Evolutionary conservation across 2,329 filamentous ascomycete genomes (phyloP), one percentile per base, ranked within the genome.

Genomic region (Fusarium gaditjirri): DNA sequence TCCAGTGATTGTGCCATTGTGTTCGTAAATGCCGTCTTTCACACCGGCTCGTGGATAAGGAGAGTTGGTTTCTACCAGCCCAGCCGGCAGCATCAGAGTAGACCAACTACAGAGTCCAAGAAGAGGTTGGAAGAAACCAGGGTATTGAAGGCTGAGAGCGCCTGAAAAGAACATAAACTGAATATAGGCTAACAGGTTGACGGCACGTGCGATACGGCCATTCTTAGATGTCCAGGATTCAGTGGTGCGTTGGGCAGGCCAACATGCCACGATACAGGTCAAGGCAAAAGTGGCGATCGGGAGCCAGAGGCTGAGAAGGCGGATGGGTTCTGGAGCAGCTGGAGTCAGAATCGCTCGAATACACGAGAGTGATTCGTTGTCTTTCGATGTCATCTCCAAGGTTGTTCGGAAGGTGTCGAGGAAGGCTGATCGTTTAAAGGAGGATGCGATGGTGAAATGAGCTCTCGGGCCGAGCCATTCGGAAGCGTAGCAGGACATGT

Each of bases 111-210:
- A 86, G 66, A 89, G 87, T 73, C 91, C 92, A 42, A 93, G 86
- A 1, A 89, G 89, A 3, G 92, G 92, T 73, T 93, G 91, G 71
- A 90, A 93, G 78, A 90, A 94, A 6, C 92, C 92, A 1, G 92
- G 92, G 73, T 94, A 94, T 58, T 88, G 86, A 59, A 94, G 81
- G 23, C 88, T 92, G 55, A 94, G 82, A 21, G 89, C 88, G 5
- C 91, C 92, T 0, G 91, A 90, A 65, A 94, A 83, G 46, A 93
- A 90, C 38, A 92, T 85, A 76, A 93, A 94, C 76, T 94, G 92
- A 17, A 94, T 87, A 77, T 94, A 94, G 75, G 93, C 90, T 46
- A 94, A 82, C 73, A 91, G 93, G 77, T 94, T 58, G 17, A 72
- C 70, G 4, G 74, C 65, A 12, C 70, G 61, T 3, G 62, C n/a